Base-by-base conservation (phyloP, 2,329 filamentous ascomycete genomes). In the Cladosporium sp. region DNA sequence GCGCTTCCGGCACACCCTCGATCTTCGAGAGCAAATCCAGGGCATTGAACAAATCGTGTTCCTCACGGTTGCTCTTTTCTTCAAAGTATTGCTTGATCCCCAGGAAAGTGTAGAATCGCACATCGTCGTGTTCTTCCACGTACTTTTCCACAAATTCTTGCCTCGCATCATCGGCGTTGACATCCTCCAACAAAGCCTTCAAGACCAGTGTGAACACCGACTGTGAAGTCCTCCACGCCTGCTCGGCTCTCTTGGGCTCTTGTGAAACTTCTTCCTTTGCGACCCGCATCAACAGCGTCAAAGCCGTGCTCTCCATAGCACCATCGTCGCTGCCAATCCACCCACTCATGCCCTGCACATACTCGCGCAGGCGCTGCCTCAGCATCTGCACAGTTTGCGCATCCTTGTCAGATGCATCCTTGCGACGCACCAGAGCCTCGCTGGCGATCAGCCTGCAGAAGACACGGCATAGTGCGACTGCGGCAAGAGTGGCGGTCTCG, bases 261-360 rank as follows among this genome's bases (percentile, higher is more conserved):
- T 85, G 85, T 65, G 85, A 85, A 64, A 83, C 84, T 75, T 96
- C 92, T 60, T 90, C 89, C 80, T 96, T 95, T 69, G 96, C 80
- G 57, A 96, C 78, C 64, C 90, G 88, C 93, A 97, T 96, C 65
- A 89, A 85, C 58, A 97, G 80, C 0, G 90, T 91, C 72, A 98
- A 79, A 12, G 88, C 89, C 18, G 90, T 91, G 52, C 86, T 83
- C 68, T 91, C 78, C 65, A 80, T 87, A n/a, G 88, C 79, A 4
- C 85, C 81, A 67, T 90, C 85, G 14, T 86, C 84, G 64, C 83
- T 79, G 52, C 80, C 79, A 55, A 97, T 80, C 69, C 91, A 83
- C 3, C 78, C 77, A 31, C 90, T 72, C 49, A 97, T 63, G 26
- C 44, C 62, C 12, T 68, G 53, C 0, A 72, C 69, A 76, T 91